Evolutionary conservation across 257 asterid species (phyloP).

Genomic region (Solanum phureja): DNA sequence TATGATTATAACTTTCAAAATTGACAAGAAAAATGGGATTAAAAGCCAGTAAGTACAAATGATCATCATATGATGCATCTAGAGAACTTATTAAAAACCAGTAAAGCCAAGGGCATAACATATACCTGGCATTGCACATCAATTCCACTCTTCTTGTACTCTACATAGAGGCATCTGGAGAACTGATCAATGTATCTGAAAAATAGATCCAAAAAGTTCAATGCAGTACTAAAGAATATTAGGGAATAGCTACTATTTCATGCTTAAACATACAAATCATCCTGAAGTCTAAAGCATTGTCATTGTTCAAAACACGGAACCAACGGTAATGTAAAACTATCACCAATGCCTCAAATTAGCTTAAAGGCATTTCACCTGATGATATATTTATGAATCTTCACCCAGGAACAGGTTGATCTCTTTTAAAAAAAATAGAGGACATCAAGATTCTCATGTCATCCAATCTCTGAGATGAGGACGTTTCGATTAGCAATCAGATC

Average conservation of each 20-base stretch:
- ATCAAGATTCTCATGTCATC: neutral
- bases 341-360: neutral
- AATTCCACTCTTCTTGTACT: conserved; percentile 88
- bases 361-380: neutral
- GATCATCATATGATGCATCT: neutral
- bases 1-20: neutral
- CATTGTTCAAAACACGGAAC: neutral
- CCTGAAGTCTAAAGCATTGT: neutral
- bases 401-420: neutral
- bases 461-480: neutral
- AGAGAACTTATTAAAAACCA: neutral
- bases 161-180: conserved; percentile 91
- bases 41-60: neutral
- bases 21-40: neutral
- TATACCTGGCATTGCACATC: conserved; percentile 98
- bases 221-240: neutral
- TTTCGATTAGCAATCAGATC: neutral
- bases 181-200: conserved; percentile 85
- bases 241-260: neutral
- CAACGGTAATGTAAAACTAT: neutral
- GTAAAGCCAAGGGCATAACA: neutral
- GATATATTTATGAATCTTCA: neutral
- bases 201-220: neutral
- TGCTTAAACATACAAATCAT: neutral
- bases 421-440: neutral